Conservation (phyloP, 345 rosid species). For the Eucalyptus dawsonii region DNA sequence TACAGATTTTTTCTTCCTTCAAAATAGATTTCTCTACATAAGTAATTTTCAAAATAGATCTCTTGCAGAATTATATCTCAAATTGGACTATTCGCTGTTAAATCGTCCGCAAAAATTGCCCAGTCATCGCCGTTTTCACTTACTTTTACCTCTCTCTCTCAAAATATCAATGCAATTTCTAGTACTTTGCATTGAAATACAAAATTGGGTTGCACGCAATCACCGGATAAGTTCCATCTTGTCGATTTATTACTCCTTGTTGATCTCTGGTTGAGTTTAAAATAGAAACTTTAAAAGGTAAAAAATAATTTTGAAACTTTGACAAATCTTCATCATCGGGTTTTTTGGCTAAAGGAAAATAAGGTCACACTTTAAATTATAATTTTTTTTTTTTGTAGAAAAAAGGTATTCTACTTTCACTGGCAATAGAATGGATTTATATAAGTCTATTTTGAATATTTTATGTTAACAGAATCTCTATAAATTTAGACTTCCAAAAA, state of each 20-base stretch:
- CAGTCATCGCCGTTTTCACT: background rate
- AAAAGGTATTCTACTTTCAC: too few relatives aligned
- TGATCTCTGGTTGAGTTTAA: background rate
- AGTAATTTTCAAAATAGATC: background rate
- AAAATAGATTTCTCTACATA: background rate
- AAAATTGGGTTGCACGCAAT: background rate
- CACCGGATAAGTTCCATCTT: background rate
- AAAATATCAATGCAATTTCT: background rate
- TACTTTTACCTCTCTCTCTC: background rate
- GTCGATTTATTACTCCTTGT: background rate
- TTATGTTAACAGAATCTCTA: too few relatives aligned
- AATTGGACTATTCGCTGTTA: background rate
- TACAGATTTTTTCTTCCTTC: background rate
- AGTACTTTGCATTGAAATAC: background rate
- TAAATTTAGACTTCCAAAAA: too few relatives aligned
- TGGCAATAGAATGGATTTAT: too few relatives aligned
- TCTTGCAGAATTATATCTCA: background rate
- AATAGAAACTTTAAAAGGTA: background rate
- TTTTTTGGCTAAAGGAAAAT: background rate
- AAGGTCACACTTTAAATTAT: background rate
- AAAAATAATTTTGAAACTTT: background rate
- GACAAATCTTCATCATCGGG: background rate
- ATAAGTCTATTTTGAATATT: too few relatives aligned
- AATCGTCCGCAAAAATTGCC: background rate
- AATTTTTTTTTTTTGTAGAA: background rate